Percentiles rank a stretch among this genome's conserved stretches.
These are phyloP conservation scores for Zasmidium citrigriseum DNA, from an alignment of 2,329 filamentous ascomycete species.

Conservation along the genomic window DNA sequence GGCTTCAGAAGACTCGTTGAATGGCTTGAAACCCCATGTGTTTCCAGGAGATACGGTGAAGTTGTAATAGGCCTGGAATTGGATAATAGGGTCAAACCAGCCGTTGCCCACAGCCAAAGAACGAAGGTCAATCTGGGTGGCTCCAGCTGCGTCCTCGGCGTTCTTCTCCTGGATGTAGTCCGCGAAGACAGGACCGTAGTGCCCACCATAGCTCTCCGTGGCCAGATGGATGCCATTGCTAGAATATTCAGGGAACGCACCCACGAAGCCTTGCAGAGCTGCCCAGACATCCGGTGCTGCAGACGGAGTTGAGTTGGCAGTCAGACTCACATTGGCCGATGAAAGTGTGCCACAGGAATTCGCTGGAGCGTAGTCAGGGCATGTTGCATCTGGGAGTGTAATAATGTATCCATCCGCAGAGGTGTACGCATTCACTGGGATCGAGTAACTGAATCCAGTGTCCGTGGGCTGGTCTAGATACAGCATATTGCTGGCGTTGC, in stretches of 20 bases:
- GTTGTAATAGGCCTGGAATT: conserved; percentile 61
- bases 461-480: conserved; percentile 68
- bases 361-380: conserved; percentile 17
- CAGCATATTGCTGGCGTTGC: conserved; percentile 63
- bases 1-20: conserved; percentile 50
- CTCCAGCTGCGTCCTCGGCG: conserved; percentile 33
- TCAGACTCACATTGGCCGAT: conserved; percentile 51
- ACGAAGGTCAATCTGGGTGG: conserved; percentile 31
- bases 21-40: conserved; percentile 56
- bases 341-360: conserved; percentile 57
- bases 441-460: conserved; percentile 59
- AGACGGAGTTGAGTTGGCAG: conserved; percentile 53
- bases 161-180: conserved; percentile 32
- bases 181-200: conserved; percentile 30
- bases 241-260: conserved; percentile 49
- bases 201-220: conserved; percentile 30
- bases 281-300: conserved; percentile 63
- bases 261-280: conserved; percentile 63
- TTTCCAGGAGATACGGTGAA: conserved; percentile 58
- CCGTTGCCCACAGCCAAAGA: conserved; percentile 51
- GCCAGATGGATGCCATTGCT: conserved; percentile 32
- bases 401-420: conserved; percentile 40
- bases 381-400: conserved; percentile 21
- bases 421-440: conserved; percentile 43
- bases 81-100: conserved; percentile 58